These are phyloP conservation scores for Neofusicoccum ribis DNA, from an alignment of 2,329 filamentous ascomycete genomes.

Conservation along the genomic window DNA sequence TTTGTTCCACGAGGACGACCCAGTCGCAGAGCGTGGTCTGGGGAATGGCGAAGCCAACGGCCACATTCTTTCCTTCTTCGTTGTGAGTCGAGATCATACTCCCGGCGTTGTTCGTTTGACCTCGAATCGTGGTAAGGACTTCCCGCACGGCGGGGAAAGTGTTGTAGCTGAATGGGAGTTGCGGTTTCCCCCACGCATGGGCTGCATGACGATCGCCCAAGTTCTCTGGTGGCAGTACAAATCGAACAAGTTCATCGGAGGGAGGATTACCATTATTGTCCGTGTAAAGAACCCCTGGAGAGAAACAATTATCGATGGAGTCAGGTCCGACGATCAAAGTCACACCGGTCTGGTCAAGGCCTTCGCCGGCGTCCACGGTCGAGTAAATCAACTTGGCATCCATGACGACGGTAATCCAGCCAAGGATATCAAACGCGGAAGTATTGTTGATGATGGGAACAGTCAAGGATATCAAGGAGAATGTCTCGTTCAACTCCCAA, in stretches of 20 bases:
- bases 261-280: slow-evolving; percentile 26
- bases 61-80: slow-evolving; percentile 68
- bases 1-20: slow-evolving; percentile 79
- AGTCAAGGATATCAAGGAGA: slow-evolving; percentile 78
- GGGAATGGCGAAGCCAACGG: slow-evolving; percentile 77
- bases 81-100: slow-evolving; percentile 69
- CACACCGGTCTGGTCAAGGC: slow-evolving; percentile 68
- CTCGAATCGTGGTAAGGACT: slow-evolving; percentile 54
- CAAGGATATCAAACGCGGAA: slow-evolving; percentile 64
- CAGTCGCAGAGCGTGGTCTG: slow-evolving; percentile 72
- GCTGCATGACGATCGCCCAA: slow-evolving; percentile 32
- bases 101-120: slow-evolving; percentile 58
- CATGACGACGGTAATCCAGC: slow-evolving; percentile 81
- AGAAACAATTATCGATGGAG: slow-evolving; percentile 61
- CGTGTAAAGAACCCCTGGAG: slow-evolving; percentile 34
- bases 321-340: slow-evolving; percentile 70
- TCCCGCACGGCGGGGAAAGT: slow-evolving; percentile 64
- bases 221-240: slow-evolving; percentile 36
- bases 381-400: slow-evolving; percentile 65
- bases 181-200: slow-evolving; percentile 28
- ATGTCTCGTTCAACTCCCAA: slow-evolving; percentile 68
- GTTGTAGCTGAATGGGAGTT: slow-evolving; percentile 56
- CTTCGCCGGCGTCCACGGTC: slow-evolving; percentile 64
- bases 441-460: slow-evolving; percentile 73
- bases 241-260: slow-evolving; percentile 31